phyloP scores from a whole-genome alignment of 192 early-diverging fungal genomes.

The Coemansia sp. region DNA sequence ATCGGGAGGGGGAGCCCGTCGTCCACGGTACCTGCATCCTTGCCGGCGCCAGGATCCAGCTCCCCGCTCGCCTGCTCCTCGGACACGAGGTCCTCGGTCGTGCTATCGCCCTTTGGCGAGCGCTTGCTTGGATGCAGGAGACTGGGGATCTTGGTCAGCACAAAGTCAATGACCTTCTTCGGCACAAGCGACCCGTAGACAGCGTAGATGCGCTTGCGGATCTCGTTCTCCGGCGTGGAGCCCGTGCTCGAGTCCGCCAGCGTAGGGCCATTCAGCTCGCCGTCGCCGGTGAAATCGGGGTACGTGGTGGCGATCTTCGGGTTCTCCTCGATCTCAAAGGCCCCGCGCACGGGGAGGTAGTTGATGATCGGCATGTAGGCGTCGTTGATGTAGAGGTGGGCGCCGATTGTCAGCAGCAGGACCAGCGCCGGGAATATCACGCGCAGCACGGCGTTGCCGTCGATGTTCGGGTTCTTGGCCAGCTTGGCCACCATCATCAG shows the following conservation, averaged over 20 bases:
- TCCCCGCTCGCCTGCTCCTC: constrained; percentile 8
- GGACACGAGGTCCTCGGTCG: neutral
- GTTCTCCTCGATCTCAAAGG: constrained; percentile 47
- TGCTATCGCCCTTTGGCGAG: neutral
- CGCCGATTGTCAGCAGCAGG: constrained; percentile 57
- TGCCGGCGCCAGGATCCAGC: neutral
- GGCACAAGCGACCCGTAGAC: constrained; percentile 48
- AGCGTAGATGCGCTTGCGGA: constrained; percentile 33
- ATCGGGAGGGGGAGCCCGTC: constrained; percentile 13
- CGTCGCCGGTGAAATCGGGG: constrained; percentile 33
- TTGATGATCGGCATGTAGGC: constrained; percentile 63
- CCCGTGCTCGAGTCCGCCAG: constrained; percentile 6
- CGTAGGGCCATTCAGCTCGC: constrained; percentile 15
- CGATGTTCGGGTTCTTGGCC: constrained; percentile 12
- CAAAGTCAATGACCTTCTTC: constrained; percentile 34
- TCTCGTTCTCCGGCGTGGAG: constrained; percentile 18
- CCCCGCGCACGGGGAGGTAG: constrained; percentile 55
- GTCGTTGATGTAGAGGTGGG: constrained; percentile 60
- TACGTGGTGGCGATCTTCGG: constrained; percentile 31
- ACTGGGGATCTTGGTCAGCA: constrained; percentile 41
- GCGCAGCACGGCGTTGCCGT: constrained; percentile 53
- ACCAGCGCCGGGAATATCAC: constrained; percentile 57
- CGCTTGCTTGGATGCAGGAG: constrained; percentile 16
- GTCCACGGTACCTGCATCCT: neutral
- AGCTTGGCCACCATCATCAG: constrained; percentile 69